Base-by-base conservation (phyloP, 2,329 filamentous ascomycete species). In the Hortaea werneckii region DNA sequence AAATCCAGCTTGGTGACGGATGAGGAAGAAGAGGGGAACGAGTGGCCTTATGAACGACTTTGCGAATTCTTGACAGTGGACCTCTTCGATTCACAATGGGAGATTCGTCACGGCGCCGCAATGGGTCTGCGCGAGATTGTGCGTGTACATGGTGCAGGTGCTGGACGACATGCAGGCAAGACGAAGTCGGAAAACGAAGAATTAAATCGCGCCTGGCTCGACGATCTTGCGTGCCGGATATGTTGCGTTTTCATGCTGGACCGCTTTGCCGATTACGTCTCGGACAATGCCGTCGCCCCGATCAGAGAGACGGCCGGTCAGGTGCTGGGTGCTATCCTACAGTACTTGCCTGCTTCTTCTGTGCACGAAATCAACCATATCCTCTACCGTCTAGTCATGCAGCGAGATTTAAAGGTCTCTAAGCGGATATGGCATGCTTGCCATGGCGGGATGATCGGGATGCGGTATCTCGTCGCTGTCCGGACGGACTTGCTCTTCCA, bases 191-290 rank as follows among this genome's bases (percentile, higher is more conserved):
- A 94, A 57, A 98, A 98, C 60, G 79, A 95, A 58, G 62, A 67
- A 1, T 72, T 86, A 39, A 98, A 96, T 58, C 79, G 83, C 50
- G 77, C 74, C 61, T 98, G 88, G 88, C 77, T 98, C 13, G 86
- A 96, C 60, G 90, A 98, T 60, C 75, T 98, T 42, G 87, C 89
- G n/a, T 95, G 89, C 59, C 85, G 92, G 27, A 77, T 98, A 41
- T 90, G 89, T 65, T 95, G 87, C 62, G 89, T 98, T 43, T 83
- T 98, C 58, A 95, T 98, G 82, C 80, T 98, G 11, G 92, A 98
- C 67, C 82, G 89, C 44, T 98, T 98, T 61, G 94, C 89, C 46
- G 92, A 98, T 62, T 98, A 95, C 68, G 92, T 94, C 48, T 95
- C 89, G 5, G 92, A 98, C 65, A 98, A 87, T 44, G 94, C 94